Evolutionary conservation across 805 yeast species (phyloP).

Genomic region (Gaillardinia entomophila): DNA sequence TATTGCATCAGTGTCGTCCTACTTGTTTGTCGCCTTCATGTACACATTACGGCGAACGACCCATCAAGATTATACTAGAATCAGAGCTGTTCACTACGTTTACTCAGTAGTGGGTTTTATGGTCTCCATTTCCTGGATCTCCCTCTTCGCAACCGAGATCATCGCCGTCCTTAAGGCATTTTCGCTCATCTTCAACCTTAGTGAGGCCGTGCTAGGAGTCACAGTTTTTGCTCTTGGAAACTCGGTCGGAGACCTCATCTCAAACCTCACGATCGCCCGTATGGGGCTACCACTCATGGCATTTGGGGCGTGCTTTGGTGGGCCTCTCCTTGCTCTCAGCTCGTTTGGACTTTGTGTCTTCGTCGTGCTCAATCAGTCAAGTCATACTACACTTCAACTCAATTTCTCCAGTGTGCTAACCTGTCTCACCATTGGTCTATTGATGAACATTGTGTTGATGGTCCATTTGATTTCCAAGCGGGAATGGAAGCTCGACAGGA

Average conservation of each 20-base stretch:
- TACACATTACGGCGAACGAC: neutral
- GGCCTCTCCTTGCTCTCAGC: slow-evolving; percentile 76
- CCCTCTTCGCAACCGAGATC: slow-evolving; percentile 64
- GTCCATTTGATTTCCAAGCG: too few species aligned
- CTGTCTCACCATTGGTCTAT: too few species aligned
- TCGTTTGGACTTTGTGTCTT: slow-evolving; percentile 79
- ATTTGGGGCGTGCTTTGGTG: slow-evolving; percentile 92
- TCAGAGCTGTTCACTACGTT: slow-evolving; percentile 12
- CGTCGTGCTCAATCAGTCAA: slow-evolving; percentile 9
- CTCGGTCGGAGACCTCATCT: slow-evolving; percentile 83
- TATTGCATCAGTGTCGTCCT: too few species aligned
- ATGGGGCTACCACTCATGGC: slow-evolving; percentile 89
- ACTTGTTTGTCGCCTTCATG: too few species aligned
- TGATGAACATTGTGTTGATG: too few species aligned
- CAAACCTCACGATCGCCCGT: slow-evolving; percentile 72
- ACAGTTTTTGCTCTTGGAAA: slow-evolving; percentile 91
- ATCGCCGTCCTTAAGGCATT: slow-evolving; percentile 58
- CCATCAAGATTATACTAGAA: slow-evolving; percentile 2
- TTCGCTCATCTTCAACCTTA: slow-evolving; percentile 52
- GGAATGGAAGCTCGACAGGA: slow-evolving; percentile 33
- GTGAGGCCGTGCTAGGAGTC: slow-evolving; percentile 78
- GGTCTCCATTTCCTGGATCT: slow-evolving; percentile 61
- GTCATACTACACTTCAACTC: neutral
- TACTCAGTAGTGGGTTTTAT: slow-evolving; percentile 56
- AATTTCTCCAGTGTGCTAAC: neutral